A percentile compares a stretch with the other conserved stretches of the same genome.
phyloP scores from a whole-genome alignment of 108 stramenopile genomes.

The Stephanodiscus triporus region DNA sequence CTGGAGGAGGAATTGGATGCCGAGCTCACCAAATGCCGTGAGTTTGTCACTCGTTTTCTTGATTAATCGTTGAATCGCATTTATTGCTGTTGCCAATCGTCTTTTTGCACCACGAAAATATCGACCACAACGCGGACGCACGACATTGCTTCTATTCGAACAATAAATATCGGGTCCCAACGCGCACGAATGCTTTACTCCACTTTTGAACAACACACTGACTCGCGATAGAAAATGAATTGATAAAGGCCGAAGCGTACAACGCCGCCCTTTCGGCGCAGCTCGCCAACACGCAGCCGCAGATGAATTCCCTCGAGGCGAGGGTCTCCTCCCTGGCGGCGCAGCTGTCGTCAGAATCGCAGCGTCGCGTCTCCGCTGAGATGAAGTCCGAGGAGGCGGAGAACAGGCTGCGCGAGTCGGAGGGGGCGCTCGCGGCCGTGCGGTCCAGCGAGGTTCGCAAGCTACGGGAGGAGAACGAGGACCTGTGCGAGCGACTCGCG shows the following conservation, averaged over 20 bases:
- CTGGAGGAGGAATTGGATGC: conserved; percentile 91
- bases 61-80: no score
- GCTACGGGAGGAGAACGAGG: conserved; percentile 77
- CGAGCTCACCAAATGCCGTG: conserved; percentile 89
- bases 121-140: no score
- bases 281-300: conserved; percentile 84
- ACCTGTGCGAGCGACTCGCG: conserved; percentile 80
- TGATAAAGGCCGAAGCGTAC: conserved; percentile 78
- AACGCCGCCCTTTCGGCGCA: conserved; percentile 85
- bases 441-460: conserved; percentile 42
- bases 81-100: no score
- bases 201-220: conserved; percentile 6
- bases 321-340: conserved; percentile 63
- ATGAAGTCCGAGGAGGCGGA: conserved; percentile 81
- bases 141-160: background rate
- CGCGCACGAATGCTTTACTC: no score
- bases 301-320: conserved; percentile 76
- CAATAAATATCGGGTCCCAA: no score
- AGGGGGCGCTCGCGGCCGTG: conserved; percentile 54
- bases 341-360: conserved; percentile 69
- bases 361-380: conserved; percentile 76
- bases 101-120: no score
- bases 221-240: conserved; percentile 71
- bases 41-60: conserved; percentile 37
- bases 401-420: conserved; percentile 68